phyloP scores from a whole-genome alignment of 2,329 filamentous ascomycete genomes.

The Trichoderma endophyticum region DNA sequence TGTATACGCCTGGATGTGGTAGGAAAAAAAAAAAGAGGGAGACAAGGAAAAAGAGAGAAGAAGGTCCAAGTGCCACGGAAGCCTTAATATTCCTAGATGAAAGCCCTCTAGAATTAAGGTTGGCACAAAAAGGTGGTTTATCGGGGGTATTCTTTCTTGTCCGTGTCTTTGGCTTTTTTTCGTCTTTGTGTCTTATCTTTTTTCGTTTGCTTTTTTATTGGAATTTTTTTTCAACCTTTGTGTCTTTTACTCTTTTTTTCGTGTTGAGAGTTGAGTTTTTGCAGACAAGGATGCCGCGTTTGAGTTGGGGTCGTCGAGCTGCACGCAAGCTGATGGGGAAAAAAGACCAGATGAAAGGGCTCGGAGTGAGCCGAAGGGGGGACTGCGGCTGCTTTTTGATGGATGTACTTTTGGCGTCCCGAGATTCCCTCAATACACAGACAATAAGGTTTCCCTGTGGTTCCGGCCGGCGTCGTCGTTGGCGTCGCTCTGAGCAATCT shows the following conservation, averaged over 20 bases:
- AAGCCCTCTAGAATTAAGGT: background rate
- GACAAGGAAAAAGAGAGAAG: background rate
- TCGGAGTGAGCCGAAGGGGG: background rate
- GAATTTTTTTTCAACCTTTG: background rate
- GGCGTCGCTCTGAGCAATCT: conserved; percentile 10
- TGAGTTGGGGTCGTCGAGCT: background rate
- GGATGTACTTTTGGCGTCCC: background rate
- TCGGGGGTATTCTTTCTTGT: background rate
- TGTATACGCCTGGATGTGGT: background rate
- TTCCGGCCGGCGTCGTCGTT: conserved; percentile 12
- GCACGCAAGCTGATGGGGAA: background rate
- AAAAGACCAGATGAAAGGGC: background rate
- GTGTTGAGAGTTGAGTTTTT: background rate
- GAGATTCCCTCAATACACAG: background rate
- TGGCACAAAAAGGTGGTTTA: background rate
- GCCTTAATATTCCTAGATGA: background rate
- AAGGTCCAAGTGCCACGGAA: background rate
- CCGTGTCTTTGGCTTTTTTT: background rate
- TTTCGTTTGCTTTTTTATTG: background rate
- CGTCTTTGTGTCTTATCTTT: background rate
- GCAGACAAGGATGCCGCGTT: background rate
- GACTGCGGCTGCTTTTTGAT: background rate
- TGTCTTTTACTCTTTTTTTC: background rate
- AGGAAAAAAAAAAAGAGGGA: background rate
- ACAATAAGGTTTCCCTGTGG: conserved; percentile 19